phyloP scores from a whole-genome alignment of 2,329 filamentous ascomycete genomes.

The Aspergillus pseudoterreus region DNA sequence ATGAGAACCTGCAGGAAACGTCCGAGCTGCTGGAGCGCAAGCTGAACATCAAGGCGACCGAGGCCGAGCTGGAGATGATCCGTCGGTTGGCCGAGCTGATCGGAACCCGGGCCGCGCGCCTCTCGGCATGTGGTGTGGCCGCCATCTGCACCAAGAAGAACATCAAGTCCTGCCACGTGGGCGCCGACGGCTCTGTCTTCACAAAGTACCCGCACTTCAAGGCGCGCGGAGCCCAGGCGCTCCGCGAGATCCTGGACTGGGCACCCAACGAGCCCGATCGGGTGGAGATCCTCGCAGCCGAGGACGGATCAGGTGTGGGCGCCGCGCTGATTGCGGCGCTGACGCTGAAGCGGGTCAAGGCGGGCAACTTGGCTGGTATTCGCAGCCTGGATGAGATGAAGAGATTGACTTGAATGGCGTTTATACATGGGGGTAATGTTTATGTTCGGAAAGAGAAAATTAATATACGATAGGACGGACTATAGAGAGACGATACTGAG shows the following conservation, averaged over 20 bases:
- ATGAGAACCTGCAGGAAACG: constrained; percentile 90
- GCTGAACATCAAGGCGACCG: constrained; percentile 67
- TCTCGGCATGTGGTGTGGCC: constrained; percentile 91
- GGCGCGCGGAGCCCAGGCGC: constrained; percentile 78
- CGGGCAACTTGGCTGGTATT: constrained; percentile 58
- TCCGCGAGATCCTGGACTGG: constrained; percentile 96
- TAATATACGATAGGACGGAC: background rate
- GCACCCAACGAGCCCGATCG: constrained; percentile 79
- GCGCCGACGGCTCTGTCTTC: constrained; percentile 95
- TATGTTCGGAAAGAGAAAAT: background rate
- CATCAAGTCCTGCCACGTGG: constrained; percentile 83
- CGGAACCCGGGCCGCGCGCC: constrained; percentile 85
- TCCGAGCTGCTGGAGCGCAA: constrained; percentile 74
- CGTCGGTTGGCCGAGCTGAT: constrained; percentile 90
- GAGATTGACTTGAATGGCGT: constrained; percentile 14
- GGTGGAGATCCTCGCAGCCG: constrained; percentile 80
- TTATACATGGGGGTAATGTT: background rate
- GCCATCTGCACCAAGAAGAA: constrained; percentile 97
- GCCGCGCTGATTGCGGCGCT: constrained; percentile 85
- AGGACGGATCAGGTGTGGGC: constrained; percentile 96
- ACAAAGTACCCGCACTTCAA: constrained; percentile 99
- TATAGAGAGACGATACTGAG: background rate
- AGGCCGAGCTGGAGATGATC: constrained; percentile 81
- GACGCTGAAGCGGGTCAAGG: constrained; percentile 60
- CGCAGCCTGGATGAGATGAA: constrained; percentile 44